A percentile compares a stretch with the other conserved stretches of the same genome.
These are phyloP conservation scores for Letharia columbiana DNA, from an alignment of 495 filamentous ascomycete species.

Conservation along the genomic window DNA sequence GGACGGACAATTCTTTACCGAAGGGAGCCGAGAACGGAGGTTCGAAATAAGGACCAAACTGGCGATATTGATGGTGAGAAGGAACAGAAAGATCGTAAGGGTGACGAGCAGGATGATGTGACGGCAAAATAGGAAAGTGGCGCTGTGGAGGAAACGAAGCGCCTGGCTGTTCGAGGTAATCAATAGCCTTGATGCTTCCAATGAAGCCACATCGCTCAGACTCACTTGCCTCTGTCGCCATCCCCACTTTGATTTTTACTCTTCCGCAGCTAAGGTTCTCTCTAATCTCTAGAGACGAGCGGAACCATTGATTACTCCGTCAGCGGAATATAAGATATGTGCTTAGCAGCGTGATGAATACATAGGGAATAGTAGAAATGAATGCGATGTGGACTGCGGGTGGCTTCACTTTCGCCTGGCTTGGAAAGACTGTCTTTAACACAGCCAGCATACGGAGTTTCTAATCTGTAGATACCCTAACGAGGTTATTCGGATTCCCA, in stretches of 20 bases:
- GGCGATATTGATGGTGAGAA: no score
- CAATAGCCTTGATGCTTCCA: background rate
- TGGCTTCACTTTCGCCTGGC: no score
- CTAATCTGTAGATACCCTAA: no score
- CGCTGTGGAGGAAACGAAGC: background rate
- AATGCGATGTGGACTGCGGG: no score
- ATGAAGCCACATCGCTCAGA: background rate
- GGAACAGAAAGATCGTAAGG: background rate
- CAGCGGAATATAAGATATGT: no score
- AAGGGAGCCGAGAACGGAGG: background rate
- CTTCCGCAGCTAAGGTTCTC: background rate
- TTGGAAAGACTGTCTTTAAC: no score
- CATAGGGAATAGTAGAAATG: no score
- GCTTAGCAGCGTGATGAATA: no score
- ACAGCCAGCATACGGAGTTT: no score
- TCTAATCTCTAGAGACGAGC: background rate
- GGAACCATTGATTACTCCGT: no score
- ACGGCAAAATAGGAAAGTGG: background rate
- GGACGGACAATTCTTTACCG: background rate
- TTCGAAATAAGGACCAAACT: background rate
- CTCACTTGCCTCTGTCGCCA: background rate
- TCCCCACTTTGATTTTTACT: no score
- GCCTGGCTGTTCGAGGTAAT: background rate
- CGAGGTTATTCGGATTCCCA: background rate
- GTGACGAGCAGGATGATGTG: background rate